Base-by-base conservation (phyloP, 176 grass and related monocot genomes). In the Eleusine coracana region DNA sequence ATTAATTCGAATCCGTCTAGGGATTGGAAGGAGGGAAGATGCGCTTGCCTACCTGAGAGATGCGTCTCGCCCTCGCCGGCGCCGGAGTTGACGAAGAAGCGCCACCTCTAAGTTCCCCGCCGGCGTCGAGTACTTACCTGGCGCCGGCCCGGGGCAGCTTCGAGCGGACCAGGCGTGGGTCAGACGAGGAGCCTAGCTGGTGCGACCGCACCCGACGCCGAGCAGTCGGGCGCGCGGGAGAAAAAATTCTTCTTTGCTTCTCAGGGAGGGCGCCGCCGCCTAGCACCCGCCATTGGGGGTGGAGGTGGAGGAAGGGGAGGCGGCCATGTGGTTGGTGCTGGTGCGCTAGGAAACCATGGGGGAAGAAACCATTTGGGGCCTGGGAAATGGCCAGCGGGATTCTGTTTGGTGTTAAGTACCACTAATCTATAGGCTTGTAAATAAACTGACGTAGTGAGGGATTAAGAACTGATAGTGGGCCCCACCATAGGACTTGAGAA, bases 211-310 rank as follows among this genome's bases (percentile, higher is more conserved):
- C 63, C 45, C 28, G 14, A 48, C 46, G 20, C 11, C 18, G 5
- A 31, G 29, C 8, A 52, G 31, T 36, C 21, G 77, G 63, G 18
- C 8, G 77, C 74, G 54, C 77, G 48, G 65, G 78, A 7, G 63
- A 38, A 80, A 80, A 80, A 10, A 4, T 15, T 69, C 66, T 55
- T 34, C 65, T 52, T 69, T 27, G 10, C 48, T 70, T 70, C 50
- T 39, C 49, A 29, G 67, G 78, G 38, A 59, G 61, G 54, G 31
- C 76, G 75, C 44, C 76, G 56, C 67, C 42, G 44, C 59, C 46
- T 72, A 80, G 58, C 56, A 41, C 60, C 84, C 68, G 68, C 76
- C 76, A 86, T 86, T 86, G 68, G 52, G 65, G 83, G 66, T 12
- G 74, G 74, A 70, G 78, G 66, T 42, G 79, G 66, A 70, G 5